Evolutionary conservation across 345 rosid species (phyloP), one percentile per base, ranked within the genome.

Genomic region (Ceriops tagal): DNA sequence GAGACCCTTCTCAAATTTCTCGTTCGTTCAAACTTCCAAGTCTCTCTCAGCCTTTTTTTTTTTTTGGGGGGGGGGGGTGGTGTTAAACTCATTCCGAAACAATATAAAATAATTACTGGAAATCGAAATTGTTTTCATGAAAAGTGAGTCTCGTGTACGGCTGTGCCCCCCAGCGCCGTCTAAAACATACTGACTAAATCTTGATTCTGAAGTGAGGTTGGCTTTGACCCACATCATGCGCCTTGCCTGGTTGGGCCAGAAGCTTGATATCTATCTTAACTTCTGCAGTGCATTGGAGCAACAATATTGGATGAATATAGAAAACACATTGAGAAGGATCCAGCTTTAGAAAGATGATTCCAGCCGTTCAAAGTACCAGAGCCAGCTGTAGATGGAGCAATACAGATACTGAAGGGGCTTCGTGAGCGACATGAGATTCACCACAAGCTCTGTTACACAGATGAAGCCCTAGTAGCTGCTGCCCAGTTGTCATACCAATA

Each of bases 341-440:
- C 99, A 47, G 99, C 99, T 66, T 68, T 96, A 61, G 99, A 96
- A 79, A 90, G 98, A 70, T 86, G 99, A 28, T 96, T 96, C 80
- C 99, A 96, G 86, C 99, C 99, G n/a, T 98, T 96, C 52, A 96
- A 72, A 83, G 99, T 96, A 58, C 99, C 99, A 1, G 98, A 96
- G 77, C 98, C 98, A 53, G 61, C 98, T 62, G 97, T 96, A 62
- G 98, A 96, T 52, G 99, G 92, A 75, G 86, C 98, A 15, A 85
- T 96, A 66, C 90, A 85, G 82, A 96, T 96, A 76, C 81, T 96
- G 84, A 90, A 86, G 66, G 98, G 99, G 68, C 82, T 96, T 21
- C 89, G 98, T 18, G 98, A 96, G 76, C 87, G 96, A 52, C 92
- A 96, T 61, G 99, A 96, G 86, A 96, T 96, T 70, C 99, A 96